Evolutionary conservation across 2,329 filamentous ascomycete genomes (phyloP), one percentile per base, ranked within the genome.

Genomic region (Domatiomyces globalis): DNA sequence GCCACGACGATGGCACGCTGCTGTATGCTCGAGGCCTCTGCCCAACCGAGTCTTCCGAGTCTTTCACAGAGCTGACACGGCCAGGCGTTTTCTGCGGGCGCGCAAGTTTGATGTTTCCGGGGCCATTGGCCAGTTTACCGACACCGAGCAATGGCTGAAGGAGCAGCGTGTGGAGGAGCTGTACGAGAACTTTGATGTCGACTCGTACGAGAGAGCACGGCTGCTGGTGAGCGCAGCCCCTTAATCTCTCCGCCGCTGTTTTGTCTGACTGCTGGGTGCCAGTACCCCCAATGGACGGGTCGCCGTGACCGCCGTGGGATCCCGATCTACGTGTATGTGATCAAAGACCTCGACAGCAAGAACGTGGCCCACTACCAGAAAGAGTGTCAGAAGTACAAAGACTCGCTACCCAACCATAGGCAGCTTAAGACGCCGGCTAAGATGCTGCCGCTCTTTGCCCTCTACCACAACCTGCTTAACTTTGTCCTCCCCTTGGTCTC

Each of bases 391-490:
- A 54, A 54, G 25, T 59, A 60, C 55, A 61, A 61, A 51, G 53
- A 55, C 46, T 58, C 54, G 63, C 67, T 48, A 65, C 67, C 53
- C 60, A 72, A 70, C 75, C 81, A 59, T 81, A 84, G 59, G 76
- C 80, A 56, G 69, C 63, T 58, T 20, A 71, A 33, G 63, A 67
- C 79, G 1, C 78, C 85, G 0, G 73, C 83, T 22, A 87, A 87
- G 63, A 78, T 95, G 63, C 74, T 95, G 49, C 85, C 87, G 20
- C 76, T 96, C 4, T 95, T 95, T 65, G 87, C 89, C 1, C 75
- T 95, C 15, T 96, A 96, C 71, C 90, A 96, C 71, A 92, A 92
- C 69, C 75, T 95, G 52, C 88, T 85, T 36, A 79, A 84, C 60
- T 95, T 95, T 68, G 82, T 83, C 57, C 81, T 94, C 71, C 89